Evolutionary conservation across 2,329 filamentous ascomycete species (phyloP), one percentile per base, ranked within the genome.

Genomic region (Corinectria fuckeliana): DNA sequence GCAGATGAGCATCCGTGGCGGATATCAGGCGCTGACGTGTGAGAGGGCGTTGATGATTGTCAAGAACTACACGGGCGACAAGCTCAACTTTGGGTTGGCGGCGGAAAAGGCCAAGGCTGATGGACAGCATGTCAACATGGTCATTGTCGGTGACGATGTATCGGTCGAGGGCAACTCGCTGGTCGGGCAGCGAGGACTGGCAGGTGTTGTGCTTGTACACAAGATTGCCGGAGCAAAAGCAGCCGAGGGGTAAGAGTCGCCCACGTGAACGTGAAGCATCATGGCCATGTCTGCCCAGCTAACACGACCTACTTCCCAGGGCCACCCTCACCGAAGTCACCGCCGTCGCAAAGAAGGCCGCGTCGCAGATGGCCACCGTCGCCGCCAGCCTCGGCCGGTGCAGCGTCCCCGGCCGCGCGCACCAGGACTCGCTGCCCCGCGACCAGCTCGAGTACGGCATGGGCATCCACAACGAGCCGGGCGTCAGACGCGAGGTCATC

Each of bases 41-140:
- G 1, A 5, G 13, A 68, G 67, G 14, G 59, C 65, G 3, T 23
- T 69, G 52, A 41, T 71, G 26, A 70, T 70, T 26, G 68, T 70
- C 32, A 71, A 70, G 38, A 71, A 71, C 50, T 71, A 70, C 50
- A 71, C 69, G 0, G 69, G 69, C 18, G 69, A 71, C 44, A 70
- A 70, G 47, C 65, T 71, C 47, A 70, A 71, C 58, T 71, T 72
- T 50, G 69, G 69, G 4, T 50, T 72, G 14, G 70, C 70, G 3
- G 70, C 70, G 3, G 70, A 72, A 56, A 70, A 71, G 54, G 70
- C 70, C 30, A 72, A 72, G 48, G 63, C 70, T 3, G 56, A 65
- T 8, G 66, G 66, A 1, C 65, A 66, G 18, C 61, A 61, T 16
- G 63, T 69, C 3, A 61, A 65, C 47, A 69, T 69, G 63, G 66